A percentile compares a stretch with the other conserved stretches of the same genome.
phyloP scores from a whole-genome alignment of 768 basidiomycete species.

The Boletus fagicola region DNA sequence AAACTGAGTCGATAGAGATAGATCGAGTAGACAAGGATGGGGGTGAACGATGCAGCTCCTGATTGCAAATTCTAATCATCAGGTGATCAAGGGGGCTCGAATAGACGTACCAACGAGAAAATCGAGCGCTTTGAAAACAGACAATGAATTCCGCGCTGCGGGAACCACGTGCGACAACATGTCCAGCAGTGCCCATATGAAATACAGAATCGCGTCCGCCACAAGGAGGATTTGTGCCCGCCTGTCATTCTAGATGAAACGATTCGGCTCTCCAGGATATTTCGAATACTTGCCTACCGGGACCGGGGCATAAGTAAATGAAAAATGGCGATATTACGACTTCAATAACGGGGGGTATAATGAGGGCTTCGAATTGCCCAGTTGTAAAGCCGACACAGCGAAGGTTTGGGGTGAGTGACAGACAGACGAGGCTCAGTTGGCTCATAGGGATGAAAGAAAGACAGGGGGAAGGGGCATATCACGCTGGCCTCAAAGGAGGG shows the following conservation, averaged over 20 bases:
- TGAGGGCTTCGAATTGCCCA: slow-evolving; percentile 46
- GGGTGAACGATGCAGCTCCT: slow-evolving; percentile 60
- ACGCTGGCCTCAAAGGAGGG: slow-evolving; percentile 26
- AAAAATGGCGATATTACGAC: slow-evolving; percentile 56
- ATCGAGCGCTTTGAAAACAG: slow-evolving; percentile 54
- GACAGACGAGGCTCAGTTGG: slow-evolving; percentile 57
- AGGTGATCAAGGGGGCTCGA: background rate
- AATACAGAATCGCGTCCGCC: slow-evolving; percentile 61
- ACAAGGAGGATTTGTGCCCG: slow-evolving; percentile 60
- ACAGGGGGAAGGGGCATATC: slow-evolving; percentile 36
- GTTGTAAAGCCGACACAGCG: slow-evolving; percentile 59
- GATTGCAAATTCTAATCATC: background rate
- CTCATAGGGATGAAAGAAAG: slow-evolving; percentile 15
- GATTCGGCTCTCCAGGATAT: background rate
- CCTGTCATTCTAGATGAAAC: slow-evolving; percentile 11
- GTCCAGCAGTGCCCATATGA: slow-evolving; percentile 58
- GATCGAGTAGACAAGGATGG: slow-evolving; percentile 59
- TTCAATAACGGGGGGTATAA: slow-evolving; percentile 66
- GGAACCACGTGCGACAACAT: slow-evolving; percentile 56
- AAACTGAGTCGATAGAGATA: slow-evolving; percentile 61
- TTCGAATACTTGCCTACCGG: slow-evolving; percentile 43
- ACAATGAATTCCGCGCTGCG: slow-evolving; percentile 44
- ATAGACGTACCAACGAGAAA: slow-evolving; percentile 54
- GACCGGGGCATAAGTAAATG: slow-evolving; percentile 46
- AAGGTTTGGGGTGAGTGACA: slow-evolving; percentile 68